A percentile compares a stretch with the other conserved stretches of the same genome.
These are phyloP conservation scores for Phyllosticta citribraziliensis DNA, from an alignment of 2,329 filamentous ascomycete genomes.

Conservation along the genomic window DNA sequence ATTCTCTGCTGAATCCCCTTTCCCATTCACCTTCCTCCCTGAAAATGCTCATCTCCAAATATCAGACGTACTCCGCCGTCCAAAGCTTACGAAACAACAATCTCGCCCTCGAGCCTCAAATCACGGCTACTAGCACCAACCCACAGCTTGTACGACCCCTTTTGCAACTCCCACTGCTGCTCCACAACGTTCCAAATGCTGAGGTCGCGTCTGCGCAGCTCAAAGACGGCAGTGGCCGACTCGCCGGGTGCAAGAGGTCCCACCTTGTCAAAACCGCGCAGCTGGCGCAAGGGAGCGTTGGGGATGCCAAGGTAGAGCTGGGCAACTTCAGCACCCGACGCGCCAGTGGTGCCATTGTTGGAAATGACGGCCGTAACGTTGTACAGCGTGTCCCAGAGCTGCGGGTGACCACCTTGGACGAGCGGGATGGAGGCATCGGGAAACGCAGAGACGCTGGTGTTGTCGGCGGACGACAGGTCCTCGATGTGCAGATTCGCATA, in stretches of 20 bases:
- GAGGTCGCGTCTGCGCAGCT: conserved; percentile 39
- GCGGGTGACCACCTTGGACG: conserved; percentile 9
- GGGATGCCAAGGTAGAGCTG: conserved; percentile 22
- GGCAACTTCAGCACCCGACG: conserved; percentile 9
- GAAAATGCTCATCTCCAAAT: no score
- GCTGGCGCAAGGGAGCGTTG: conserved; percentile 15
- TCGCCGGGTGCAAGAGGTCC: conserved; percentile 15
- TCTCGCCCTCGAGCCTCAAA: conserved; percentile 14
- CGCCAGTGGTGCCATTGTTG: conserved; percentile 11
- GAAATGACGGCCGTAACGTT: conserved; percentile 10
- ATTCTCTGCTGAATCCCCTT: no score
- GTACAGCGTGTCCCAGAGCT: conserved; percentile 8
- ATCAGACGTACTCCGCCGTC: no score
- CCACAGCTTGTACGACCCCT: conserved; percentile 18
- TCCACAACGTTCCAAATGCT: conserved; percentile 40
- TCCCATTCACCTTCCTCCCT: no score
- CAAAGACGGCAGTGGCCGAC: conserved; percentile 33
- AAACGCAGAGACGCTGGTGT: neutral
- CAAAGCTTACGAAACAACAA: neutral
- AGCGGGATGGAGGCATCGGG: neutral
- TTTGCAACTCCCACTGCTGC: conserved; percentile 34
- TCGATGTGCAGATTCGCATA: conserved; percentile 45
- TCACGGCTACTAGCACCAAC: conserved; percentile 29
- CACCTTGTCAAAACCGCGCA: conserved; percentile 14
- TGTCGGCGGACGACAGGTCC: conserved; percentile 21